phyloP scores from a whole-genome alignment of 148 eudicot species.

The Amaranthus hypochondriacus region DNA sequence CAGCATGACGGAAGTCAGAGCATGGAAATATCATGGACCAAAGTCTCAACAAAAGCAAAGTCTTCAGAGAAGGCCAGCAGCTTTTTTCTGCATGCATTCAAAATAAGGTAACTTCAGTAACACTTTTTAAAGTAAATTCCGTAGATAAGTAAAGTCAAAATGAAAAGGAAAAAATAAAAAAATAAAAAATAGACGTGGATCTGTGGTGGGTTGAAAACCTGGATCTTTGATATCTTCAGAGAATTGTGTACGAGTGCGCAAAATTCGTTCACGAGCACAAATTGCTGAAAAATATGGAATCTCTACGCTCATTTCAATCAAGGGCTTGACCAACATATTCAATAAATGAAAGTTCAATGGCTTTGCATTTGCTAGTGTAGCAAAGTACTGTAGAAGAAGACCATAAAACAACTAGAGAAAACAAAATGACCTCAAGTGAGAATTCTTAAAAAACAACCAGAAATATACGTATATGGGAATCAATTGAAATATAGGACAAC shows the following conservation, averaged over 20 bases:
- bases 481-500: not conserved
- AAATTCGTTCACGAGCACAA: slow-evolving; percentile 87
- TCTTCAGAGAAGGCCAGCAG: slow-evolving; percentile 92
- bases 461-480: not conserved
- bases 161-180: not conserved
- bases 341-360: slow-evolving; percentile 70
- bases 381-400: slow-evolving; percentile 85
- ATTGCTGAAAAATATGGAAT: slow-evolving; percentile 88
- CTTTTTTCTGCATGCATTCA: slow-evolving; percentile 51
- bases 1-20: slow-evolving; percentile 94
- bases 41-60: slow-evolving; percentile 74
- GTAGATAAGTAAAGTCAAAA: not conserved
- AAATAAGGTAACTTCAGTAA: not conserved
- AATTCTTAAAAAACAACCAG: not conserved
- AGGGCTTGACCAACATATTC: slow-evolving; percentile 77
- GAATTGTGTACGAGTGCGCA: slow-evolving; percentile 55
- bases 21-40: slow-evolving; percentile 98
- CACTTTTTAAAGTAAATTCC: not conserved
- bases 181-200: not conserved
- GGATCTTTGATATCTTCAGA: slow-evolving; percentile 71
- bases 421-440: slow-evolving; percentile 8
- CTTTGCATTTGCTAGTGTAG: slow-evolving; percentile 66
- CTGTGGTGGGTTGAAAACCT: slow-evolving; percentile 37
- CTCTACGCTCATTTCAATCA: slow-evolving; percentile 84
- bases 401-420: slow-evolving; percentile 83